Conservation (phyloP, 768 basidiomycete genomes). For the Leccinum subgranulosum region DNA sequence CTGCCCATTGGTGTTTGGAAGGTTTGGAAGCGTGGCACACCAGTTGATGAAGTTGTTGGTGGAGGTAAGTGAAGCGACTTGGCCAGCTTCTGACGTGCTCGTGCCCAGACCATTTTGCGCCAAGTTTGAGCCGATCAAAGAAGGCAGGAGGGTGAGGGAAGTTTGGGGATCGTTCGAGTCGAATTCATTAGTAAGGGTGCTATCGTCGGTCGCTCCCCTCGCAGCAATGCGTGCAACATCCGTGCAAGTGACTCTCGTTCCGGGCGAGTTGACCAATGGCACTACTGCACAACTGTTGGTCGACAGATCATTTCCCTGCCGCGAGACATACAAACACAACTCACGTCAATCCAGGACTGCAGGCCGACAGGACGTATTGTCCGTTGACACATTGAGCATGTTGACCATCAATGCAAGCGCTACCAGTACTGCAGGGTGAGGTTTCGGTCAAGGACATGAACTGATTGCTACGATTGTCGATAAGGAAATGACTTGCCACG, state of each 20-base stretch:
- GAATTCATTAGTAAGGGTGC: slow-evolving; percentile 15
- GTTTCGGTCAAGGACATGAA: slow-evolving; percentile 22
- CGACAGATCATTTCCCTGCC: background rate
- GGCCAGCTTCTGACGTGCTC: slow-evolving; percentile 35
- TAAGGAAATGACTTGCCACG: slow-evolving; percentile 54
- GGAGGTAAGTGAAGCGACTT: slow-evolving; percentile 59
- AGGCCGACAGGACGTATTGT: slow-evolving; percentile 28
- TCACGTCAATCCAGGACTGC: slow-evolving; percentile 17
- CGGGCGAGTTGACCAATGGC: slow-evolving; percentile 46
- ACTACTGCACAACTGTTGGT: slow-evolving; percentile 35
- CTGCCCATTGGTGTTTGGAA: slow-evolving; percentile 58
- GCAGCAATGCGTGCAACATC: slow-evolving; percentile 47
- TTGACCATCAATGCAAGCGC: slow-evolving; percentile 46
- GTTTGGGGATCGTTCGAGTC: slow-evolving; percentile 19
- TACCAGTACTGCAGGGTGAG: slow-evolving; percentile 36
- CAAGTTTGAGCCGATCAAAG: slow-evolving; percentile 54
- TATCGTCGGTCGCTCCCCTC: slow-evolving; percentile 21
- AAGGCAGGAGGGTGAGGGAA: slow-evolving; percentile 40
- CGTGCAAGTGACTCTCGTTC: slow-evolving; percentile 51
- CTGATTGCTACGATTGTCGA: slow-evolving; percentile 27
- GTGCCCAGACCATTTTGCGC: slow-evolving; percentile 44
- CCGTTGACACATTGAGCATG: slow-evolving; percentile 60
- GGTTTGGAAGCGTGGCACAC: slow-evolving; percentile 45
- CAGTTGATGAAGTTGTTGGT: slow-evolving; percentile 74
- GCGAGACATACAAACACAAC: background rate